phyloP scores from a whole-genome alignment of 331 rosid genomes.

The Rhamnella rubrinervis region DNA sequence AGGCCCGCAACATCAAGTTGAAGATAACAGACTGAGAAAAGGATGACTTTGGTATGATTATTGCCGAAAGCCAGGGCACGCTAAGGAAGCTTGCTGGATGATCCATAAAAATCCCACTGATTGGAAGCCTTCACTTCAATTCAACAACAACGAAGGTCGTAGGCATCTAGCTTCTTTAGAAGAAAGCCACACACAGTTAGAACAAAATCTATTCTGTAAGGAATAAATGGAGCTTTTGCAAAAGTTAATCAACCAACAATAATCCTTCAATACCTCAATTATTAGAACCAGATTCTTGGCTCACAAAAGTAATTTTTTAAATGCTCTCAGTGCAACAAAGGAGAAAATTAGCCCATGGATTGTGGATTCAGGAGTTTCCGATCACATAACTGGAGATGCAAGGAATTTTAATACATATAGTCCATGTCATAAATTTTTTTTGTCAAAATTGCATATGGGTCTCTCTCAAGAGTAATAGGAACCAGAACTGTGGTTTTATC shows the following conservation, averaged over 20 bases:
- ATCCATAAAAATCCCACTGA: background rate
- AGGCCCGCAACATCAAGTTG: too few species aligned
- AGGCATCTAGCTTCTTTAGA: background rate
- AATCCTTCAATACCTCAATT: background rate
- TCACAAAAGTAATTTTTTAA: background rate
- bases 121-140: background rate
- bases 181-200: background rate
- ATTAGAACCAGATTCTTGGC: background rate
- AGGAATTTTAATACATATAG: background rate
- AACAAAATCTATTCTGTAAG: background rate
- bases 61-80: too few species aligned
- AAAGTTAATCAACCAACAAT: background rate
- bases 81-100: background rate
- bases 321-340: background rate
- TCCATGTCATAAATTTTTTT: background rate
- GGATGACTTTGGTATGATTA: too few species aligned
- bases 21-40: too few species aligned
- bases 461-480: background rate
- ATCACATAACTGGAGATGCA: constrained; percentile 2
- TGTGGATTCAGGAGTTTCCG: background rate
- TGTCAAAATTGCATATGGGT: background rate
- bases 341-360: background rate
- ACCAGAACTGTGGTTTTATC: background rate
- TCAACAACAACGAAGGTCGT: background rate
- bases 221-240: background rate